Evolutionary conservation across 495 filamentous ascomycete genomes (phyloP), one percentile per base, ranked within the genome.

Genomic region (Daldinia concentrica): DNA sequence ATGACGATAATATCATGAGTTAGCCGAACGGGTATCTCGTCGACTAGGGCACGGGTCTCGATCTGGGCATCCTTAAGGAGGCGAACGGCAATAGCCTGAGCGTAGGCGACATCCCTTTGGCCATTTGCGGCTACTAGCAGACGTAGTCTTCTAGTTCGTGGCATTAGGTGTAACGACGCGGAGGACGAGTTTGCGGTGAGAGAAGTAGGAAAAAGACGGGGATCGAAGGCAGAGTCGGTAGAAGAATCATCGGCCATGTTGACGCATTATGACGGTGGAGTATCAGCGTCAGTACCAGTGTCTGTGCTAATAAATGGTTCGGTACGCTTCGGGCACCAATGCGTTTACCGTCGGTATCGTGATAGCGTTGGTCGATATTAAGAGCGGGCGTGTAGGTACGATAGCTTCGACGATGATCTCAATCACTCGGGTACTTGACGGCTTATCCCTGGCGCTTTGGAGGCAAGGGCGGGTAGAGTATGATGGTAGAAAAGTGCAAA

Each of bases 21-120:
- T 29, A 88, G 73, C 41, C 86, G 77, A 63, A 84, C 74, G 2
- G 83, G 82, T 63, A 84, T 76, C 32, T 86, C 84, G 72, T 88
- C 86, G 68, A 85, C 81, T 48, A 88, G 83, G 58, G 84, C 85
- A 30, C 85, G 80, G 0, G 81, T 86, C 65, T 84, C 83, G 68
- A 88, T 86, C 62, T 85, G 83, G 11, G 82, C 62, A 30, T 88
- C 82, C 67, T 86, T 86, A 30, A 85, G 85, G 0, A 88, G 82
- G 59, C 86, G 83, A 15, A 88, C 82, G 58, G 84, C 85, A 51
- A 88, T 83, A 11, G 82, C 79, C 68, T 86, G 80, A 19, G 86
- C 86, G 61, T 79, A 83, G 51, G 85, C 82, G 37, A 85, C 80
- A 52, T 88, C 84, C 14, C 78, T 79, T 55, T 79, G 76, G 52